Evolutionary conservation across 495 filamentous ascomycete species (phyloP).

Genomic region (Xylaria nigripes): DNA sequence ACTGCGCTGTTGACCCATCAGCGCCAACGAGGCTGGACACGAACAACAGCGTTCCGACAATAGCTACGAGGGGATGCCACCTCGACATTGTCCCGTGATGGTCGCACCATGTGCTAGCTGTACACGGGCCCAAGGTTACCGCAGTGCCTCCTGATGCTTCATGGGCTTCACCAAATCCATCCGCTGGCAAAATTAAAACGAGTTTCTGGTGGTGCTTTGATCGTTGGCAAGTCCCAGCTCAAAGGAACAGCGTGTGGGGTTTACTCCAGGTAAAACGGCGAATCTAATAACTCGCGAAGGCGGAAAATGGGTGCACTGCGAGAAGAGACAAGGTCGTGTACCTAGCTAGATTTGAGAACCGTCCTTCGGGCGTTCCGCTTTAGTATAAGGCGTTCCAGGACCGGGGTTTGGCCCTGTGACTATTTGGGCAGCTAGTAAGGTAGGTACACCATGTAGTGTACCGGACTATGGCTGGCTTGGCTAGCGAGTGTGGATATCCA

Average conservation of each 20-base stretch:
- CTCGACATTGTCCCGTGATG: slow-evolving; percentile 24
- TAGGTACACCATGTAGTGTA: background rate
- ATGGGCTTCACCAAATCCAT: slow-evolving; percentile 21
- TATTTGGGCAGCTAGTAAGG: background rate
- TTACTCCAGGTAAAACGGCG: slow-evolving; percentile 1
- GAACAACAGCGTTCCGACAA: slow-evolving; percentile 33
- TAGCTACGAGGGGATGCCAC: slow-evolving; percentile 21
- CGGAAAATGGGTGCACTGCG: background rate
- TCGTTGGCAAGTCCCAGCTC: slow-evolving; percentile 1
- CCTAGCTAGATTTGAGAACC: slow-evolving; percentile 2
- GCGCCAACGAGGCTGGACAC: slow-evolving; percentile 27
- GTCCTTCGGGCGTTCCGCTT: slow-evolving; percentile 11
- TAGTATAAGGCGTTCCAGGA: background rate
- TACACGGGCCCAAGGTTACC: slow-evolving; percentile 26
- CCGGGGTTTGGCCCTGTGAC: slow-evolving; percentile 1
- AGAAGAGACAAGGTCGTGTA: background rate
- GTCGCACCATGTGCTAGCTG: slow-evolving; percentile 20
- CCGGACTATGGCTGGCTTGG: background rate
- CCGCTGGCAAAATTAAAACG: slow-evolving; percentile 10
- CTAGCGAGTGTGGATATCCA: background rate
- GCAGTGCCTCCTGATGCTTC: slow-evolving; percentile 22
- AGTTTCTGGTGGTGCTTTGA: slow-evolving; percentile 1
- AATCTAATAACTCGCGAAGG: background rate
- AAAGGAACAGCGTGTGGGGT: background rate
- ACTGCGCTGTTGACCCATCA: slow-evolving; percentile 24